Conservation (phyloP, 2,329 filamentous ascomycete genomes). For the Fusarium papillatum region DNA sequence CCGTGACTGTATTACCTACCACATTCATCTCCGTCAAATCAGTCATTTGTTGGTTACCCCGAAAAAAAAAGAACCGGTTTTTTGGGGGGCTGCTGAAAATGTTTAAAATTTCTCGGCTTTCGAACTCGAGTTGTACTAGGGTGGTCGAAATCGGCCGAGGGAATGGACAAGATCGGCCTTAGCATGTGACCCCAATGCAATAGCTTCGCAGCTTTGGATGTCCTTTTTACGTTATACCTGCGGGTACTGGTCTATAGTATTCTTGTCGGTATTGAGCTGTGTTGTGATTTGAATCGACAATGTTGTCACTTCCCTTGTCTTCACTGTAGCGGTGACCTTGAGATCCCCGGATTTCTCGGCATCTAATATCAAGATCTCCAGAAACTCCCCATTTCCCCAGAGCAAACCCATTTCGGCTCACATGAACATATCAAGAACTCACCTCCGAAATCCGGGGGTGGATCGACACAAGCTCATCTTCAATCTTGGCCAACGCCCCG, state of each 20-base stretch:
- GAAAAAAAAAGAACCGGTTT: conserved; percentile 16
- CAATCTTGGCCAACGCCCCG: background rate
- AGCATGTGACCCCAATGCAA: conserved; percentile 11
- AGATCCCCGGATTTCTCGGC: conserved; percentile 4
- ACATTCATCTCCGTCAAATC: background rate
- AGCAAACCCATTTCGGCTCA: background rate
- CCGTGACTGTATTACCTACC: background rate
- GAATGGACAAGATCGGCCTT: conserved; percentile 9
- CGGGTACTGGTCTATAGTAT: background rate
- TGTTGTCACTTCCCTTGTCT: background rate
- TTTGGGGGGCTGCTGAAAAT: background rate
- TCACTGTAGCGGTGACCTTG: background rate
- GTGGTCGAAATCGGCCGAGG: conserved; percentile 16
- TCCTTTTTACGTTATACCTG: background rate
- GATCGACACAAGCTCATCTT: conserved; percentile 1
- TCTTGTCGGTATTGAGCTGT: background rate
- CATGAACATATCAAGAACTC: background rate
- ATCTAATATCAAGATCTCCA: background rate
- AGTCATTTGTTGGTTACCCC: conserved; percentile 13
- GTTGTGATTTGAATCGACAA: background rate
- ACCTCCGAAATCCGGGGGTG: conserved; percentile 24
- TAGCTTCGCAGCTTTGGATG: background rate
- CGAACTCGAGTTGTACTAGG: conserved; percentile 22
- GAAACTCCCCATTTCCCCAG: background rate
- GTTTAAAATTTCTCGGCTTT: conserved; percentile 18